Percentiles rank a stretch among this genome's conserved stretches.
These are phyloP conservation scores for Sarocladiaceae sp. DNA, from an alignment of 2,329 filamentous ascomycete species.

Conservation along the genomic window DNA sequence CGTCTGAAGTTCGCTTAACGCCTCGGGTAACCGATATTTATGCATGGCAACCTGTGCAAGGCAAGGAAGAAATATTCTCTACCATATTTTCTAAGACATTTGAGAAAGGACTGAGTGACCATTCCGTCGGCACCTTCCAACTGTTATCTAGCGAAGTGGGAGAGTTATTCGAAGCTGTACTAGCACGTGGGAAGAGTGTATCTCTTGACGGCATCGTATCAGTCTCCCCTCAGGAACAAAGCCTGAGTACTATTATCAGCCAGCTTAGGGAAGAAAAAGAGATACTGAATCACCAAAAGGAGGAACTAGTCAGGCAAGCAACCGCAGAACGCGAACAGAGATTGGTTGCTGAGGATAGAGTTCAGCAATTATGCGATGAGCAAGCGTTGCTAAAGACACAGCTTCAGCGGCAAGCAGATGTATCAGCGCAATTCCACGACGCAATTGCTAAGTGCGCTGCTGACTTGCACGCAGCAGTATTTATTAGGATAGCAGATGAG, in stretches of 20 bases:
- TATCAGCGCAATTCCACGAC: not conserved
- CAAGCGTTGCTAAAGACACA: slow-evolving; percentile 1
- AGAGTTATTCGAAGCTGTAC: not conserved
- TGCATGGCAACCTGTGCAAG: not conserved
- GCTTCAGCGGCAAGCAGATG: not conserved
- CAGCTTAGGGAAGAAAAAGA: slow-evolving; percentile 1
- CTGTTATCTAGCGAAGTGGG: slow-evolving; percentile 1
- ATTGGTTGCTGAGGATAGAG: not conserved
- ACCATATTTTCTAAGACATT: not conserved
- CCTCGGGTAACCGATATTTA: not conserved
- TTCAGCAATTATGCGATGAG: not conserved
- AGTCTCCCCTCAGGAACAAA: not conserved
- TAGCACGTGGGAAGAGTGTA: not conserved
- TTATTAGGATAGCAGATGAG: slow-evolving; percentile 1
- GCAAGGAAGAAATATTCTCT: not conserved
- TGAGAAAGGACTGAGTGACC: not conserved
- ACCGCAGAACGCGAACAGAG: slow-evolving; percentile 1
- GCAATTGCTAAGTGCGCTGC: not conserved
- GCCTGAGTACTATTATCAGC: not conserved
- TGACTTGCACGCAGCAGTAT: not conserved
- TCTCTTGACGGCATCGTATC: not conserved
- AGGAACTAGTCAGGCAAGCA: slow-evolving; percentile 2
- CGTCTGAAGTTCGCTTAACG: slow-evolving; percentile 1
- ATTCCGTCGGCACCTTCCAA: not conserved
- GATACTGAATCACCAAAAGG: not conserved